Conservation (phyloP, 2,329 filamentous ascomycete species). For the Fusarium foetens region DNA sequence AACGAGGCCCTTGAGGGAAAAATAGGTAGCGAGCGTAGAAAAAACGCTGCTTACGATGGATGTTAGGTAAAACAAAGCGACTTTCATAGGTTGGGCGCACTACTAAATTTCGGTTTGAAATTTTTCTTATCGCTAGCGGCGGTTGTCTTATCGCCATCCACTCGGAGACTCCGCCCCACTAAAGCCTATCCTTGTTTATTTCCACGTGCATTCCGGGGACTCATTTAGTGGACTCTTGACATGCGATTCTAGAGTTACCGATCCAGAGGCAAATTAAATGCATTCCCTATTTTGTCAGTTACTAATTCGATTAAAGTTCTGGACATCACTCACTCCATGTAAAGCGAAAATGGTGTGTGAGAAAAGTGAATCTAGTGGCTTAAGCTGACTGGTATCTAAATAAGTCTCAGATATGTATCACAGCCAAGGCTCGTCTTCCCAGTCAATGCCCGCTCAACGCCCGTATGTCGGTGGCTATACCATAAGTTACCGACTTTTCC, state of each 20-base stretch:
- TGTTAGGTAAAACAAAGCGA: constrained; percentile 24
- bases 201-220: constrained; percentile 39
- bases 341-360: background rate
- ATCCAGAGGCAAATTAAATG: background rate
- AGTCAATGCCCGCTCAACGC: constrained; percentile 17
- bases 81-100: constrained; percentile 33
- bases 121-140: constrained; percentile 33
- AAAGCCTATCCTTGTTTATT: constrained; percentile 24
- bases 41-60: constrained; percentile 39
- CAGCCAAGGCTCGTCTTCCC: constrained; percentile 7
- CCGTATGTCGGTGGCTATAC: constrained; percentile 12
- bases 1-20: constrained; percentile 41
- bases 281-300: background rate
- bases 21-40: constrained; percentile 32
- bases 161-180: constrained; percentile 30
- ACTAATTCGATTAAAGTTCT: background rate
- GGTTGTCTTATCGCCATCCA: constrained; percentile 21
- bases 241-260: background rate
- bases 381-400: constrained; percentile 16
- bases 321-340: background rate
- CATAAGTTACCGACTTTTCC: constrained; percentile 18
- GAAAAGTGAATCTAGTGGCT: constrained; percentile 10
- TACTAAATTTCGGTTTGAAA: constrained; percentile 25
- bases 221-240: constrained; percentile 21
- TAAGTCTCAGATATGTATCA: constrained; percentile 21